Conservation (phyloP, 768 basidiomycete genomes). For the Collybia nuda region DNA sequence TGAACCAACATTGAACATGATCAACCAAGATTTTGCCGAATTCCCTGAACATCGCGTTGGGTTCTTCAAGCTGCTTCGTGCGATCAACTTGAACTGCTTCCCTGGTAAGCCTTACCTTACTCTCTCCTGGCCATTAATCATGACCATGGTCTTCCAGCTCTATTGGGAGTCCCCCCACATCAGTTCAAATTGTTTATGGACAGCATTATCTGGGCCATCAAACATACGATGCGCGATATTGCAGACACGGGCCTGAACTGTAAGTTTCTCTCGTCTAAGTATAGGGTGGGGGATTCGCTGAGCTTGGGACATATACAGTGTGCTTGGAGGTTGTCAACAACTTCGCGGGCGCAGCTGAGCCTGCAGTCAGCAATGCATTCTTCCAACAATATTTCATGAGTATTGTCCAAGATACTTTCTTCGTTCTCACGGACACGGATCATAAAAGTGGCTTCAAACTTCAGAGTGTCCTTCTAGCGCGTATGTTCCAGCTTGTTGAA, state of each 20-base stretch:
- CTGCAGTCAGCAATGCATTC: conserved; percentile 83
- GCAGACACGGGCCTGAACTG: conserved; percentile 86
- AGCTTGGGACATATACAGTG: conserved; percentile 44
- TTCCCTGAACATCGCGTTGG: conserved; percentile 97
- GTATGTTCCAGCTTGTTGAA: conserved; percentile 92
- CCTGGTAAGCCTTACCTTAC: conserved; percentile 57
- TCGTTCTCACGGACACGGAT: conserved; percentile 94
- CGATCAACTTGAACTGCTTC: conserved; percentile 94
- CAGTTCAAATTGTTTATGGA: conserved; percentile 99
- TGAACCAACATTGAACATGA: conserved; percentile 96
- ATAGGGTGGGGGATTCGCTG: no score
- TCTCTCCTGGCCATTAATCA: conserved; percentile 3
- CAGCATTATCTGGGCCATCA: conserved; percentile 99
- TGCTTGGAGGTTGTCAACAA: conserved; percentile 95
- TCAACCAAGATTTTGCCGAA: conserved; percentile 99
- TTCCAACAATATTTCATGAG: conserved; percentile 96
- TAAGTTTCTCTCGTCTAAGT: conserved; percentile 36
- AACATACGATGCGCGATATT: conserved; percentile 98
- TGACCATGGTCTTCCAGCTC: conserved; percentile 42
- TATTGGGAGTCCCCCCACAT: conserved; percentile 81
- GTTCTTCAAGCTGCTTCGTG: conserved; percentile 93
- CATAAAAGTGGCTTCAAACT: conserved; percentile 99
- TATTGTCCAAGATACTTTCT: conserved; percentile 94
- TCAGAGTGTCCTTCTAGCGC: conserved; percentile 88
- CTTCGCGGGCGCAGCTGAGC: conserved; percentile 75